Evolutionary conservation across 495 filamentous ascomycete species (phyloP), one percentile per base, ranked within the genome.

Genomic region (Durotheca rogersii): DNA sequence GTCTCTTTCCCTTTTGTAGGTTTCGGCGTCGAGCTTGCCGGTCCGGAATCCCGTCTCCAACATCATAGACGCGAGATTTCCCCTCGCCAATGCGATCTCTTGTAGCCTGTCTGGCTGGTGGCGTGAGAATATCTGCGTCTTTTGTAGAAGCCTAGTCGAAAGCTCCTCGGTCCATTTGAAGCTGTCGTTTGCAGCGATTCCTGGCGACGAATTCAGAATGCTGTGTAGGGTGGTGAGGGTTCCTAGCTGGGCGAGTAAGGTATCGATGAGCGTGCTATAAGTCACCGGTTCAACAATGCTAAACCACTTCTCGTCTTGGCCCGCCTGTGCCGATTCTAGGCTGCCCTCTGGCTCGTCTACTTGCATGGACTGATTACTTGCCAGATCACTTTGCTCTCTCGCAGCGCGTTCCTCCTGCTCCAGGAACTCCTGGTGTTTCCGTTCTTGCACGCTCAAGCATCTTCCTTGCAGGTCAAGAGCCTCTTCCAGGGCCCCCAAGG

Each of bases 271-370:
- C 1, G 59, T 65, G 6, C 72, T 70, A 23, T 76, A 73, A 2
- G 83, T 86, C 12, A 85, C 69, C 0, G 84, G 82, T 43, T 85
- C 81, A 18, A 83, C 72, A 29, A 89, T 72, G 2, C 74, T 74
- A 19, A 77, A 82, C 81, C 82, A 86, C 58, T 81, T 72, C 49
- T 78, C 79, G 29, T 79, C 73, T 38, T 70, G 59, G 7, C 69
- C 34, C 2, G 11, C 37, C 5, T 20, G 14, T 2, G 11, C 39
- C 3, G 32, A 17, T 19, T 23, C 39, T 4, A 47, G 21, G n/a
- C 21, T 10, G 5, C 33, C 30, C 37, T 15, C 34, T 1, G 43
- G 7, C 4, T 29, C 21, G 5, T 32, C 7, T 5, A 18, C 19
- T 2, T 21, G 4, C 0, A 35, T 2, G 7, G 18, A 12, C 7